Base-by-base conservation (phyloP, 805 yeast genomes). In the Candida peoriensis region DNA sequence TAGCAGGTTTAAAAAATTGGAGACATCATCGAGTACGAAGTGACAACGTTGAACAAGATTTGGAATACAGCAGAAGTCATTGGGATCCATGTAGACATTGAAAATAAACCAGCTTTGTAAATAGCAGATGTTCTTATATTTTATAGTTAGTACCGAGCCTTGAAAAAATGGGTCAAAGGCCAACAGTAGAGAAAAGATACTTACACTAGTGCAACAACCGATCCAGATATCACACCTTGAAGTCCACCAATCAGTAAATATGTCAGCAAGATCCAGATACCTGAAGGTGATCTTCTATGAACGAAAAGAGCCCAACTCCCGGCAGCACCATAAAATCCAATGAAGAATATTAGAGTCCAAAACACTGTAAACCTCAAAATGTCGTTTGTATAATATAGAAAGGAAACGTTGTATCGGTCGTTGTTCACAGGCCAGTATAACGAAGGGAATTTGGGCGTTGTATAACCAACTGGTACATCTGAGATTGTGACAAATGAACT, bases 41-140 rank as follows among this genome's bases (percentile, higher is more conserved):
- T 71, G 22, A 81, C 65, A 23, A 86, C 68, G 52, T 82, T 76
- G 56, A 74, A 83, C 28, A 87, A 52, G 6, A 84, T 68, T 46
- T 77, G 78, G 5, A 82, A 72, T 3, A 82, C 58, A 0, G 78
- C 94, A 76, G 89, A 85, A 36, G 82, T 72, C 45, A 90, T 70
- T 0, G 98, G 97, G 7, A 90, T 76, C 98, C 98, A 90, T 0
- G 97, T 85, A 10, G 94, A 81, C 94, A 93, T 85, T 16, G 82
- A 73, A 48, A 90, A 76, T 17, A 81, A 68, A 0, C 95, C 95
- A 1, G 95, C 78, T 36, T 71, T 66, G 60, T 89, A 89, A 7
- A 88, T 72, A 2, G 87, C 83, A 23, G 80, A n/a, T 32, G n/a
- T 35, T 32, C 4, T 45, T 43, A 29, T 15, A 13, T 7, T 20